Evolutionary conservation across 257 asterid species (phyloP).

Genomic region (Solanum bulbocastanum): DNA sequence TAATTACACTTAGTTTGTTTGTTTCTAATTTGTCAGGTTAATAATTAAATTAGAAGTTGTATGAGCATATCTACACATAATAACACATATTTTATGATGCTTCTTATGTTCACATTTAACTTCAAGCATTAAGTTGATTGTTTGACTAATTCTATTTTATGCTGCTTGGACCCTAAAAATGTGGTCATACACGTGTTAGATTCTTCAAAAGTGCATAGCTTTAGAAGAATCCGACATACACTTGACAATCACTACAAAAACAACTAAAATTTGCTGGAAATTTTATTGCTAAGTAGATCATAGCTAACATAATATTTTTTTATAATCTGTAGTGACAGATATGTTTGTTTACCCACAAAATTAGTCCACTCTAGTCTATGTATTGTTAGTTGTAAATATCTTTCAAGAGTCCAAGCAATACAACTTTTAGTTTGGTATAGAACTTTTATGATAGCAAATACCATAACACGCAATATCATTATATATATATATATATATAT

Average conservation of each 20-base stretch:
- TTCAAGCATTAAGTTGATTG: not conserved
- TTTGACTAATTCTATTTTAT: too few species aligned
- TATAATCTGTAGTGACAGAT: not conserved
- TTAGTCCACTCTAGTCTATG: not conserved
- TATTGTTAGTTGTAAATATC: not conserved
- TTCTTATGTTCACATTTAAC: not conserved
- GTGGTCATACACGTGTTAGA: not conserved
- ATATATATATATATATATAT: not conserved
- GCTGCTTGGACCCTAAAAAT: not conserved
- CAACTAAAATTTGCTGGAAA: too few species aligned
- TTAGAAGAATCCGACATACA: not conserved
- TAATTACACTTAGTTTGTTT: not conserved
- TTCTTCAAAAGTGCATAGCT: not conserved
- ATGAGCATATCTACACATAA: not conserved
- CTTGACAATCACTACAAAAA: not conserved
- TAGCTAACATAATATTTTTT: too few species aligned
- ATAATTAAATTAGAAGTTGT: too few species aligned
- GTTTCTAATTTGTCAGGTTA: not conserved
- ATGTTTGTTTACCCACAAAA: not conserved
- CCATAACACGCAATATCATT: not conserved
- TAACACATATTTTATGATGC: not conserved
- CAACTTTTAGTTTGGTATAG: not conserved
- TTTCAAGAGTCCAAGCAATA: not conserved
- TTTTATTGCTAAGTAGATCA: not conserved
- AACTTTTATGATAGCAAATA: not conserved